Base-by-base conservation (phyloP, 148 eudicot genomes). In the Amaranthus palmeri region DNA sequence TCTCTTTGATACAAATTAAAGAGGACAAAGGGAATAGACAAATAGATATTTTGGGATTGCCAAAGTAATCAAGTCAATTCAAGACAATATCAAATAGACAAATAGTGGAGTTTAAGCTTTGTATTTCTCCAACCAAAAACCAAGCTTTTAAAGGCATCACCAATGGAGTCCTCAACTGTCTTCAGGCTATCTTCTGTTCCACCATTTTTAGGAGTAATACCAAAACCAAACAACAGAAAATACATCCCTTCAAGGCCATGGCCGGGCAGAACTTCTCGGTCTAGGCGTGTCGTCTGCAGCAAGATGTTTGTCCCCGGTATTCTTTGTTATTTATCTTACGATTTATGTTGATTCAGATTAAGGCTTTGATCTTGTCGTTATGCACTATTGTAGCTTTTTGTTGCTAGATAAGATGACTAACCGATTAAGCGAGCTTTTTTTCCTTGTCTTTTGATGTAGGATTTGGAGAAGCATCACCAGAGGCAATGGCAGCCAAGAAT, bases 231-330 rank as follows among this genome's bases (percentile, higher is more conserved):
- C 51, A 78, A 10, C 54, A 74, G 41, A 67, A 74, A 72, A 74
- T 53, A 72, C 77, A 50, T 55, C 42, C 81, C 79, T 65, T 56
- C 78, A 25, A 78, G 46, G 44, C 87, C 77, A 70, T 81, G 87
- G 84, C 80, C 77, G 67, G 77, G 61, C 48, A 85, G 76, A 69
- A 74, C 68, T 57, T 73, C 76, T 49, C 68, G 62, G 54, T 60
- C 73, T n/a, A 69, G 86, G 65, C 85, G 48, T 59, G 13, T 86
- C 61, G 82, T 71, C 51, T 93, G 98, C 70, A 79, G 80, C 77
- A 93, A 93, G 88, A 93, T 93, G 98, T 89, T 74, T 81, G 98
- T 93, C 53, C 96, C 97, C 10, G 98, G 98, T 93, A 77, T 55
- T 7, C 42, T n/a, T 8, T 56, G 10, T 57, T 49, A 83, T 42